Conservation (phyloP, 2,329 filamentous ascomycete species). For the Alternaria postmessia region DNA sequence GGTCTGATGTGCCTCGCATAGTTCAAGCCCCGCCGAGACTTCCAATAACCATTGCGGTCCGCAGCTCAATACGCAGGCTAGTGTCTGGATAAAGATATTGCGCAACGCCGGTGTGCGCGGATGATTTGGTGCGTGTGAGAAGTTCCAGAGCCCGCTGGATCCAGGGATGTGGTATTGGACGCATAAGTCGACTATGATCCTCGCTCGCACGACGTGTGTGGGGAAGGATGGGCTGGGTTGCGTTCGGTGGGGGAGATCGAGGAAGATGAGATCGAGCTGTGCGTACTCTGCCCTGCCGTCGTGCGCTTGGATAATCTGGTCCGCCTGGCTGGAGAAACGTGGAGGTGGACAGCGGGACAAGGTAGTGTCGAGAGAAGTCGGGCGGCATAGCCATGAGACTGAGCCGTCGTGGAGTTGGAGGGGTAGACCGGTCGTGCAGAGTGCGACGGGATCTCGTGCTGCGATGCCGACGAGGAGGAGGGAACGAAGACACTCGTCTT, state of each 20-base stretch:
- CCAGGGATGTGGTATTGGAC: constrained; percentile 34
- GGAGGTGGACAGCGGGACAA: constrained; percentile 13
- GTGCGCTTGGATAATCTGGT: constrained; percentile 36
- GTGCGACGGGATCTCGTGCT: constrained; percentile 51
- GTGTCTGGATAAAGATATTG: constrained; percentile 54
- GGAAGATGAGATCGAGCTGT: constrained; percentile 52
- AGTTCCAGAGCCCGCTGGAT: constrained; percentile 29
- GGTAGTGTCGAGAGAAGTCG: constrained; percentile 35
- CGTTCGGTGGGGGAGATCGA: constrained; percentile 43
- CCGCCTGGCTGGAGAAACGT: constrained; percentile 22
- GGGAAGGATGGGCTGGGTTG: constrained; percentile 40
- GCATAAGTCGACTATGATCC: constrained; percentile 47
- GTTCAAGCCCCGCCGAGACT: constrained; percentile 40
- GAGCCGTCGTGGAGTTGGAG: constrained; percentile 45
- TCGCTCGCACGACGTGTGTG: constrained; percentile 41
- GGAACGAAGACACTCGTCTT: constrained; percentile 54
- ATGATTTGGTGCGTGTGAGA: constrained; percentile 40
- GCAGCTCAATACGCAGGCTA: constrained; percentile 53
- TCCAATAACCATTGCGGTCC: constrained; percentile 52
- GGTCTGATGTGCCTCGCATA: constrained; percentile 27
- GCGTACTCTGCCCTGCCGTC: constrained; percentile 50
- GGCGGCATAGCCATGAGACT: constrained; percentile 44
- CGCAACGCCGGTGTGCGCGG: constrained; percentile 48
- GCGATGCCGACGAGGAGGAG: constrained; percentile 53
- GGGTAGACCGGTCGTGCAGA: constrained; percentile 49